Conservation (phyloP, 2,329 filamentous ascomycete genomes). For the Ophiostoma ulmi region DNA sequence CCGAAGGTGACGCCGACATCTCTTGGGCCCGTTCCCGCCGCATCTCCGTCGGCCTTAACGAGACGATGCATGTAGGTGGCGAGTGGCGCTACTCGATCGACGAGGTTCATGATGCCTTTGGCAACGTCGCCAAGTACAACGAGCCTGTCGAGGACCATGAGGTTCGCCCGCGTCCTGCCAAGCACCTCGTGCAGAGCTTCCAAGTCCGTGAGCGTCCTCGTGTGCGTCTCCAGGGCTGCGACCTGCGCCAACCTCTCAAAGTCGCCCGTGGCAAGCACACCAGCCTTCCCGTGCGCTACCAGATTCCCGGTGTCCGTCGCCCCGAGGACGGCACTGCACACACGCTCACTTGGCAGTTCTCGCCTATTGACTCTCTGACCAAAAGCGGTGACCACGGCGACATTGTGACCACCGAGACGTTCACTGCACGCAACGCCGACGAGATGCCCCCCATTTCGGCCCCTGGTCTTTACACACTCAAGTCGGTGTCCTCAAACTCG, state of each 20-base stretch:
- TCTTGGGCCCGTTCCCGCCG: slow-evolving; percentile 74
- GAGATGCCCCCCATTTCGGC: slow-evolving; percentile 65
- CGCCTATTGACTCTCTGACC: slow-evolving; percentile 63
- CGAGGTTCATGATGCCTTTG: slow-evolving; percentile 84
- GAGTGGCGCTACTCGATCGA: slow-evolving; percentile 87
- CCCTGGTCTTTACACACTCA: slow-evolving; percentile 81
- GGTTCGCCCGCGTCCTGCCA: slow-evolving; percentile 51
- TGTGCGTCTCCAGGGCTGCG: slow-evolving; percentile 67
- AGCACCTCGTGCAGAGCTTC: slow-evolving; percentile 69
- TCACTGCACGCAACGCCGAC: slow-evolving; percentile 55
- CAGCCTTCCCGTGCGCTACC: slow-evolving; percentile 66
- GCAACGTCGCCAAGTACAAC: slow-evolving; percentile 76
- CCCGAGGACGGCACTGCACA: slow-evolving; percentile 57
- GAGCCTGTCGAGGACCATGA: slow-evolving; percentile 63
- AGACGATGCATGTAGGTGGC: slow-evolving; percentile 74
- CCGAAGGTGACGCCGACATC: slow-evolving; percentile 58
- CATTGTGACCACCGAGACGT: slow-evolving; percentile 52
- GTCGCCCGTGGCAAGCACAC: slow-evolving; percentile 69
- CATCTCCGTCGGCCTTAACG: slow-evolving; percentile 79
- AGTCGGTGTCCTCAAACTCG: slow-evolving; percentile 69
- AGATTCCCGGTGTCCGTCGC: slow-evolving; percentile 53
- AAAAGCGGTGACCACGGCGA: slow-evolving; percentile 65
- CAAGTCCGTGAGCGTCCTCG: slow-evolving; percentile 80
- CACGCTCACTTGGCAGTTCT: slow-evolving; percentile 75
- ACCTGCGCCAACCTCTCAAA: slow-evolving; percentile 72